These are phyloP conservation scores for Ceratocystis diversiconidia DNA, from an alignment of 2,329 filamentous ascomycete genomes.

Conservation along the genomic window DNA sequence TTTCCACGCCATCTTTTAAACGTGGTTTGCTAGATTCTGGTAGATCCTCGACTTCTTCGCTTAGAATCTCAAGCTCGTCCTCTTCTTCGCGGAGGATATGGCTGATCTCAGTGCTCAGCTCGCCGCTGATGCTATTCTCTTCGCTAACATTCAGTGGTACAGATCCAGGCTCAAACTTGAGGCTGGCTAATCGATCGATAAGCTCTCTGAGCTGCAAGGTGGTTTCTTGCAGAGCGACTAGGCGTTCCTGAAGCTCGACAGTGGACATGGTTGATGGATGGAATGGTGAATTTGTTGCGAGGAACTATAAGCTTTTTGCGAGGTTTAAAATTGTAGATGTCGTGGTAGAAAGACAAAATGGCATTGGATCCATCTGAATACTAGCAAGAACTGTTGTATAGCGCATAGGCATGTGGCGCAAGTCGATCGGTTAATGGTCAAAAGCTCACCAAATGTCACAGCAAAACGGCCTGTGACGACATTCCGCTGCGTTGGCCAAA, in stretches of 20 bases:
- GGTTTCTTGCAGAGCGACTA: slow-evolving; percentile 46
- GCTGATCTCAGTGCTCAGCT: slow-evolving; percentile 69
- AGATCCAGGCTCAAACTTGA: slow-evolving; percentile 45
- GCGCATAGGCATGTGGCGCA: not conserved
- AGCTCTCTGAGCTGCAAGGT: slow-evolving; percentile 43
- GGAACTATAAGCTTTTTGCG: not conserved
- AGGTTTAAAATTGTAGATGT: not conserved
- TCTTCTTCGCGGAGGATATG: slow-evolving; percentile 63
- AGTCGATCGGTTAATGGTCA: not conserved
- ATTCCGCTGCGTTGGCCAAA: slow-evolving; percentile 13
- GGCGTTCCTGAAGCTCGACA: slow-evolving; percentile 47
- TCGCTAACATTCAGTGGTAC: slow-evolving; percentile 36
- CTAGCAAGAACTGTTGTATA: not conserved
- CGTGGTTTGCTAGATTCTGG: slow-evolving; percentile 36
- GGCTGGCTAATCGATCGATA: slow-evolving; percentile 43
- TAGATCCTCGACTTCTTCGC: slow-evolving; percentile 63
- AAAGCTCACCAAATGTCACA: not conserved
- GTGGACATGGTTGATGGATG: slow-evolving; percentile 35
- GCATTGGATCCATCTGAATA: not conserved
- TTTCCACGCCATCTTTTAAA: slow-evolving; percentile 50
- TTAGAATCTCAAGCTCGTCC: slow-evolving; percentile 68
- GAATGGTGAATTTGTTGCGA: not conserved
- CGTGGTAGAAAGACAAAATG: not conserved
- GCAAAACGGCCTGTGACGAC: slow-evolving; percentile 10
- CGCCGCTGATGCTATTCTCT: slow-evolving; percentile 45